Evolutionary conservation across 495 filamentous ascomycete species (phyloP).

Genomic region (Hypomontagnella monticulosa): DNA sequence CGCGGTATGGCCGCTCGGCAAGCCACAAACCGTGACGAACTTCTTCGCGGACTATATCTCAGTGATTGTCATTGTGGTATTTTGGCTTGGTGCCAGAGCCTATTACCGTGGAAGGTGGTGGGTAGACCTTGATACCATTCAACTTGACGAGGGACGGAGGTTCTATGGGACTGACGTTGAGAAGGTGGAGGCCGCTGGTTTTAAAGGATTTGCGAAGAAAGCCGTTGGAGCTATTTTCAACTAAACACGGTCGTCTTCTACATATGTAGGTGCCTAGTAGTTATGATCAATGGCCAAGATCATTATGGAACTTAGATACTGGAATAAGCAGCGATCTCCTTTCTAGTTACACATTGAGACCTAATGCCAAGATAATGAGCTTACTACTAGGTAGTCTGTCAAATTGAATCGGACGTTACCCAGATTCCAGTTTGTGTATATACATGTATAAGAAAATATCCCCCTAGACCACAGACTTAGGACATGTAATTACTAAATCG

Average conservation of each 20-base stretch:
- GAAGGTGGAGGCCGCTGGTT: slow-evolving; percentile 21
- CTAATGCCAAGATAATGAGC: too few relatives aligned
- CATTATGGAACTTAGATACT: background rate
- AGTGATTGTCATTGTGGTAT: slow-evolving; percentile 59
- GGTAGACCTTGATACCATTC: slow-evolving; percentile 62
- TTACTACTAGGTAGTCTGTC: too few relatives aligned
- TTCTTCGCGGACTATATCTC: slow-evolving; percentile 72
- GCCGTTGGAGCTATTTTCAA: slow-evolving; percentile 23
- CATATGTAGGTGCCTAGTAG: too few relatives aligned
- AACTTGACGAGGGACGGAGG: slow-evolving; percentile 56
- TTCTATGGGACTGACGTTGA: slow-evolving; percentile 55
- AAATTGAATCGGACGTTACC: too few relatives aligned
- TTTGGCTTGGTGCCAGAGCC: slow-evolving; percentile 47
- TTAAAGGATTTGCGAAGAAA: slow-evolving; percentile 26
- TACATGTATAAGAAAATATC: too few relatives aligned
- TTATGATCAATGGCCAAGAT: background rate
- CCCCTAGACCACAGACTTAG: too few relatives aligned
- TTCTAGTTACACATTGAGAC: too few relatives aligned
- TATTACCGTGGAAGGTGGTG: slow-evolving; percentile 67
- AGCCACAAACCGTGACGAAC: slow-evolving; percentile 48
- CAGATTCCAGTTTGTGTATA: too few relatives aligned
- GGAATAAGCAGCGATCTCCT: too few relatives aligned
- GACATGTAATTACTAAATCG: too few relatives aligned
- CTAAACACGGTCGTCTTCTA: background rate
- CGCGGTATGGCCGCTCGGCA: slow-evolving; percentile 64